Conservation (phyloP, 495 filamentous ascomycete genomes). For the Xylaria sp. region DNA sequence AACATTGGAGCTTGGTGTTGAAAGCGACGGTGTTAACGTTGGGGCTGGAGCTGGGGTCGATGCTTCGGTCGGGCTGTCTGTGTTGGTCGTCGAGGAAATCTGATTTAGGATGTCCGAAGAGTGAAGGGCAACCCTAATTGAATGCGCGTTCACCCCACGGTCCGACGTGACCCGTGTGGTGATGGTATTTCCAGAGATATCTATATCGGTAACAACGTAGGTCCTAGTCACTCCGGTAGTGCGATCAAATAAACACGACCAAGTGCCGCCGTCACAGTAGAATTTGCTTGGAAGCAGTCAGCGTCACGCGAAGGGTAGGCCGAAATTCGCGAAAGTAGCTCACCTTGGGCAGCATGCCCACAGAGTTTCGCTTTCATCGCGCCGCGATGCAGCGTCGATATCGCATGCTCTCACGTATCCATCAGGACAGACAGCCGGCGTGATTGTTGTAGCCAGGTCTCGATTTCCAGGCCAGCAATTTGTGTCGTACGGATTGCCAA, state of each 20-base stretch:
- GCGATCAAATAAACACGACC: constrained; percentile 16
- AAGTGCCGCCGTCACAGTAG: constrained; percentile 23
- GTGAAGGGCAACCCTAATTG: constrained; percentile 31
- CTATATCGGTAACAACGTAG: constrained; percentile 18
- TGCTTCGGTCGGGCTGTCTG: background rate
- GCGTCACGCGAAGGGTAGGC: background rate
- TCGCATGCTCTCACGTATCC: background rate
- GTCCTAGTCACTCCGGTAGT: background rate
- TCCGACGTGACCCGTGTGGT: constrained; percentile 6
- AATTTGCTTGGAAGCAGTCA: constrained; percentile 22
- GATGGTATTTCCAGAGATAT: constrained; percentile 28
- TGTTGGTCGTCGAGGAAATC: background rate
- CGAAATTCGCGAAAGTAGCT: background rate
- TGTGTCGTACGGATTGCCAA: background rate
- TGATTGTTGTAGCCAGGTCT: background rate
- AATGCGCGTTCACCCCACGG: constrained; percentile 32
- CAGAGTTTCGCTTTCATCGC: background rate
- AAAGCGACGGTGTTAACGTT: background rate
- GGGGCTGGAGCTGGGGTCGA: background rate
- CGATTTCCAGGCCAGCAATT: constrained; percentile 1
- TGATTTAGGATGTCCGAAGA: constrained; percentile 25
- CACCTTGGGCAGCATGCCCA: background rate
- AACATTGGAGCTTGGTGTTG: background rate
- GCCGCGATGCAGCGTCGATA: background rate
- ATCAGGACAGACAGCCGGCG: background rate